Evolutionary conservation across 2,329 filamentous ascomycete genomes (phyloP), one percentile per base, ranked within the genome.

Genomic region (Ophiocordyceps camponoti-saundersi): DNA sequence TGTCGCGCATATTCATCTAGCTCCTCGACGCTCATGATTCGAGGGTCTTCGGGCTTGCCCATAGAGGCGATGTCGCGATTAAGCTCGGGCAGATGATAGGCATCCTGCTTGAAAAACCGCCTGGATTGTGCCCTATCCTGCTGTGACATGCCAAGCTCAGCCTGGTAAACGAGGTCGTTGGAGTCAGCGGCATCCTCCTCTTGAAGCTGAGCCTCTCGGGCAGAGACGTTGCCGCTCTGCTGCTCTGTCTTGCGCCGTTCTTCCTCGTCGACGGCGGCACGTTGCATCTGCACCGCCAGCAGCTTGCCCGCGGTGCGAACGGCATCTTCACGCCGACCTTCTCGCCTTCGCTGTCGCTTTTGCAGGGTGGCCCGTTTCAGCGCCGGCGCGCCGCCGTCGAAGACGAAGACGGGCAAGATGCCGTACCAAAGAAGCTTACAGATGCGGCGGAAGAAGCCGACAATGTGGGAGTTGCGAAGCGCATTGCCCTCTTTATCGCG

Each of bases 401-500:
- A 98, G 15, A 98, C 89, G 62, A 98, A 98, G 42, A 98, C 88
- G 0, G 92, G 93, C 52, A 83, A 85, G 62, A 98, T 95, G 45
- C 93, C 92, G 58, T 92, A 90, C 75, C 90, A 98, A 1, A 98
- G 75, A 1, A 98, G 75, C 62, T 98, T 98, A 74, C 92, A 98
- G 61, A 98, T 95, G 50, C 92, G 81, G 46, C 92, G 85, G 66
- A 98, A 98, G 76, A 98, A 98, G 39, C 93, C 92, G 42, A 98
- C 86, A 34, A 98, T 79, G 59, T 98, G 92, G 29, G 86, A 90
- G 67, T 95, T 98, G 52, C 89, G 86, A 46, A 98, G 72, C 1
- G 92, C 92, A 59, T 98, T 95, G 47, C 92, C 92, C 65, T 98
- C 92, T 59, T 96, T 95, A 66, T 98, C 92, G 56, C 92, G 89